Conservation (phyloP, 768 basidiomycete genomes). For the Sarcodon aspratus region DNA sequence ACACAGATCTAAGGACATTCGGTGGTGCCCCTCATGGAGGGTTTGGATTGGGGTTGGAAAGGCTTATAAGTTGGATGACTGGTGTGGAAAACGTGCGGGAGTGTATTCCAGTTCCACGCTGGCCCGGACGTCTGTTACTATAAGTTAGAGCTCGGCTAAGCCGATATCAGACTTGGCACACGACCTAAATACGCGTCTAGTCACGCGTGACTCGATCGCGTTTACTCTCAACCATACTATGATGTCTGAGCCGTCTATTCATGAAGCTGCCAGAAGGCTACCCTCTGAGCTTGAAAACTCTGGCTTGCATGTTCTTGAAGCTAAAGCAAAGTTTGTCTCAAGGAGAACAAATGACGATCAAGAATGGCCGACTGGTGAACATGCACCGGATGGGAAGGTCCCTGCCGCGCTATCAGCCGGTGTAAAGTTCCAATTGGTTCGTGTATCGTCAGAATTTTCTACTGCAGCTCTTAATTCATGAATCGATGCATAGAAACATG, state of each 20-base stretch:
- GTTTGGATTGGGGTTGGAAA: slow-evolving; percentile 93
- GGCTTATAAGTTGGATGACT: slow-evolving; percentile 77
- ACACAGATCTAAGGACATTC: slow-evolving; percentile 70
- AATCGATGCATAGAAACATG: slow-evolving; percentile 37
- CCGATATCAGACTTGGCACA: too few relatives aligned
- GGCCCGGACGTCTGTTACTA: slow-evolving; percentile 70
- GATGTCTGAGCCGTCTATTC: background rate
- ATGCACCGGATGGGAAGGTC: background rate
- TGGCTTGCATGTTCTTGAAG: background rate
- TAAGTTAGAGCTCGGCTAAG: slow-evolving; percentile 15
- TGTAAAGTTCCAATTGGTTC: background rate
- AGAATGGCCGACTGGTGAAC: background rate
- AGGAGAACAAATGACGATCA: background rate
- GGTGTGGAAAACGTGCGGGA: slow-evolving; percentile 89
- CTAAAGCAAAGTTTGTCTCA: background rate
- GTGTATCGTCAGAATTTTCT: background rate
- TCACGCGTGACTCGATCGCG: too few relatives aligned
- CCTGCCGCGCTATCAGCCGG: background rate
- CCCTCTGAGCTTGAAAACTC: background rate
- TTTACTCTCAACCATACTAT: background rate
- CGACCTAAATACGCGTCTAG: too few relatives aligned
- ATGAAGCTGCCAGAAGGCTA: background rate
- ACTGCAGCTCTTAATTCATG: background rate
- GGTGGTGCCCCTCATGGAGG: slow-evolving; percentile 91
- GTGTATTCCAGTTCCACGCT: slow-evolving; percentile 85